Conservation (phyloP, 1,284 basidiomycete species). For the Coniophora puteana region DNA sequence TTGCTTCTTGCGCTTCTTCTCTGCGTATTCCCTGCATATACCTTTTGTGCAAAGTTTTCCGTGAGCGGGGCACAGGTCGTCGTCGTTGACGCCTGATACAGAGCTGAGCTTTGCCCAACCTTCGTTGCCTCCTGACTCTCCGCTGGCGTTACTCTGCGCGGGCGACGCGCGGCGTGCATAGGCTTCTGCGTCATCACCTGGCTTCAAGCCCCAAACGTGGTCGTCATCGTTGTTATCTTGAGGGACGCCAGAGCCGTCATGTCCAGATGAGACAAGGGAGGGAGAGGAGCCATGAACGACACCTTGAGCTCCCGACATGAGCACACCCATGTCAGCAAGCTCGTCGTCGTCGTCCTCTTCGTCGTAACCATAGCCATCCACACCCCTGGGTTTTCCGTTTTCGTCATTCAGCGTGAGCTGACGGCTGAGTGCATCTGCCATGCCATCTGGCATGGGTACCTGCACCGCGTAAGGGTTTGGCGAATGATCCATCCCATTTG, state of each 20-base stretch:
- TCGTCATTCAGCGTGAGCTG: too few species aligned
- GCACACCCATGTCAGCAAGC: slow-evolving; percentile 18
- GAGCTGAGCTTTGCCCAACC: background rate
- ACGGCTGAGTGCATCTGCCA: slow-evolving; percentile 28
- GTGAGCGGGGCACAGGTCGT: slow-evolving; percentile 33
- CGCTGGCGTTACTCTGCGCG: too few species aligned
- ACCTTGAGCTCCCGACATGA: slow-evolving; percentile 22
- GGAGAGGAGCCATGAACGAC: too few species aligned
- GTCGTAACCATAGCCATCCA: slow-evolving; percentile 7
- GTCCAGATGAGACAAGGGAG: background rate
- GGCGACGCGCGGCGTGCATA: too few species aligned
- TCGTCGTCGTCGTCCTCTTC: slow-evolving; percentile 8
- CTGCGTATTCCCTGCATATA: slow-evolving; percentile 38
- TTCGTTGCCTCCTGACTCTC: too few species aligned
- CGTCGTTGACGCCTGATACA: background rate
- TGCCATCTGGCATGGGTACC: slow-evolving; percentile 20
- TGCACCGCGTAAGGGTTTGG: slow-evolving; percentile 17
- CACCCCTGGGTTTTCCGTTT: too few species aligned
- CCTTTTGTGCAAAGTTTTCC: slow-evolving; percentile 40
- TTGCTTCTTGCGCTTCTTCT: slow-evolving; percentile 28
- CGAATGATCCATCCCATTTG: too few species aligned
- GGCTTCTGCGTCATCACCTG: too few species aligned
- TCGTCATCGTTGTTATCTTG: too few species aligned
- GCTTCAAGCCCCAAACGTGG: too few species aligned
- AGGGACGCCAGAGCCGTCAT: background rate